Evolutionary conservation across 2,329 filamentous ascomycete genomes (phyloP).

Genomic region (Colletotrichum sublineola): DNA sequence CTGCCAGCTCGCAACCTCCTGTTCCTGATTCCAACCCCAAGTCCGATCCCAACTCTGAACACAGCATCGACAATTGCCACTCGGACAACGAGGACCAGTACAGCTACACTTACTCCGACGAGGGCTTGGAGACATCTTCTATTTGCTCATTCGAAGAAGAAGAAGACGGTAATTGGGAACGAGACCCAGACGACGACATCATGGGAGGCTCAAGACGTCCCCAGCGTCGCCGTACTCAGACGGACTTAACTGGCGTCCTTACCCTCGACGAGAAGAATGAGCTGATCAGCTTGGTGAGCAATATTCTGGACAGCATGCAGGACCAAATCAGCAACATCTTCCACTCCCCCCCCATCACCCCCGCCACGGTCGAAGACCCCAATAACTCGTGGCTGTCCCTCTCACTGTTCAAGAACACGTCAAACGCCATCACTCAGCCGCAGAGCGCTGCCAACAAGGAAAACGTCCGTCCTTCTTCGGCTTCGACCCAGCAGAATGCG

Average conservation of each 20-base stretch:
- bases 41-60: conserved; percentile 12
- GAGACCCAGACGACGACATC: conserved; percentile 27
- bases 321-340: conserved; percentile 66
- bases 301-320: conserved; percentile 69
- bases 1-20: conserved; percentile 18
- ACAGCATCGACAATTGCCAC: conserved; percentile 31
- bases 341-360: conserved; percentile 58
- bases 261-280: conserved; percentile 64
- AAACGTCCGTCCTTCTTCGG: conserved; percentile 31
- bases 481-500: conserved; percentile 35
- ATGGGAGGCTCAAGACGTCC: conserved; percentile 39
- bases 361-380: conserved; percentile 49
- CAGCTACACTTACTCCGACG: conserved; percentile 35
- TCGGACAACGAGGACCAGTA: conserved; percentile 37
- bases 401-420: conserved; percentile 47
- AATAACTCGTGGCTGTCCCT: conserved; percentile 54
- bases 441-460: conserved; percentile 32
- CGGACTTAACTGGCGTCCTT: conserved; percentile 65
- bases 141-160: conserved; percentile 40
- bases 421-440: conserved; percentile 13
- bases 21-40: not conserved
- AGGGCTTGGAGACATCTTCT: conserved; percentile 39
- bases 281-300: conserved; percentile 63
- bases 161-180: conserved; percentile 40
- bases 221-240: conserved; percentile 43